Evolutionary conservation across 106 monocot species (phyloP).

Genomic region (Allium fistulosum): DNA sequence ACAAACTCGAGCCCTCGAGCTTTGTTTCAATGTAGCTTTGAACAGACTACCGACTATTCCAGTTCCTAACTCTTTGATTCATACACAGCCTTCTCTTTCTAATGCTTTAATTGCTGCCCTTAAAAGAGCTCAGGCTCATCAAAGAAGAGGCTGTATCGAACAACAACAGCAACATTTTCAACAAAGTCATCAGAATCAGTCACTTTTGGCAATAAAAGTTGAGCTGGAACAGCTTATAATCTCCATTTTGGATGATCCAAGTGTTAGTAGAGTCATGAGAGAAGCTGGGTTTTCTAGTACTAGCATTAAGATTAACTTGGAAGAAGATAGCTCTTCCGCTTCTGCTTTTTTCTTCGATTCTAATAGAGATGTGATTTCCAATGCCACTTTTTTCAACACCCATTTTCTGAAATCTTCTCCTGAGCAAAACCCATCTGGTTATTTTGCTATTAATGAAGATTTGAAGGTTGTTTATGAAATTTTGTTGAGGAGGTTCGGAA

Average conservation of each 20-base stretch:
- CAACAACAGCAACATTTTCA: constrained; percentile 26
- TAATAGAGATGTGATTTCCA: constrained; percentile 19
- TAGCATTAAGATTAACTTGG: constrained; percentile 63
- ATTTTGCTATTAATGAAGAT: constrained; percentile 30
- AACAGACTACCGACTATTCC: constrained; percentile 75
- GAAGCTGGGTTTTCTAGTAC: constrained; percentile 98
- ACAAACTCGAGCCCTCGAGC: constrained; percentile 87
- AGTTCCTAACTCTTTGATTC: constrained; percentile 46
- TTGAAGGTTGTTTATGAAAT: constrained; percentile 48
- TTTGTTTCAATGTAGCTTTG: constrained; percentile 97
- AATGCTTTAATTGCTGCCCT: constrained; percentile 94
- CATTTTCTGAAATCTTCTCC: constrained; percentile 36
- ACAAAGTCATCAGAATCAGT: constrained; percentile 35
- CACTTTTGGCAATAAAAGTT: constrained; percentile 68
- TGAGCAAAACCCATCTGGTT: constrained; percentile 16
- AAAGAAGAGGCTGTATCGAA: constrained; percentile 82
- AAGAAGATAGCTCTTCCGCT: constrained; percentile 28
- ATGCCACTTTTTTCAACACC: constrained; percentile 29
- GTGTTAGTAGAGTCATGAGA: constrained; percentile 96
- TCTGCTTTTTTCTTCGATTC: constrained; percentile 30
- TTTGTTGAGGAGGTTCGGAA: constrained; percentile 48
- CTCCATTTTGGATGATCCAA: constrained; percentile 91
- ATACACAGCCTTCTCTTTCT: constrained; percentile 61
- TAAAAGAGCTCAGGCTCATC: constrained; percentile 92
- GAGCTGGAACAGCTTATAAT: constrained; percentile 93